Percentiles rank a stretch among this genome's conserved stretches.
phyloP scores from a whole-genome alignment of 257 asterid genomes.

The Misopates orontium region DNA sequence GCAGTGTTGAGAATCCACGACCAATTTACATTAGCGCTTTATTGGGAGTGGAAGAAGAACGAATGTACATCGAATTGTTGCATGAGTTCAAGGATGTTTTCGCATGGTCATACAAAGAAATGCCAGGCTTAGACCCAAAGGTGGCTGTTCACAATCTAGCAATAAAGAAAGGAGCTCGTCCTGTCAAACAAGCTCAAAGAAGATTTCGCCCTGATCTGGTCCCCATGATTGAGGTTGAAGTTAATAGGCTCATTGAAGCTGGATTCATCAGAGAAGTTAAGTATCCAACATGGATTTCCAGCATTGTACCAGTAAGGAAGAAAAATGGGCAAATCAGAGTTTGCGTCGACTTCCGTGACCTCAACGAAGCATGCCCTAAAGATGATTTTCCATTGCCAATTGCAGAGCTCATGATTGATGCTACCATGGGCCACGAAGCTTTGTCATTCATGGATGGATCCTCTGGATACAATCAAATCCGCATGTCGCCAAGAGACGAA shows the following conservation, averaged over 20 bases:
- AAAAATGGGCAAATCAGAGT: not conserved
- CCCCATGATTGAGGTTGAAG: too few relatives aligned
- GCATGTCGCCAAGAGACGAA: not conserved
- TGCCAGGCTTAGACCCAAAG: conserved; percentile 11
- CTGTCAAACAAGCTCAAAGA: conserved; percentile 9
- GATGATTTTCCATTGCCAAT: not conserved
- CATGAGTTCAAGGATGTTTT: conserved; percentile 8
- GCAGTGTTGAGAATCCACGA: not conserved
- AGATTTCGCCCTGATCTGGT: not conserved
- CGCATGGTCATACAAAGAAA: conserved; percentile 22
- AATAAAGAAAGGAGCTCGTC: not conserved
- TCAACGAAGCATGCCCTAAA: not conserved
- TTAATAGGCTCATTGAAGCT: too few relatives aligned
- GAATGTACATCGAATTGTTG: not conserved
- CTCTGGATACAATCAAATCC: not conserved
- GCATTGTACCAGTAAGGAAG: not conserved
- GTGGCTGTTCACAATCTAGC: not conserved
- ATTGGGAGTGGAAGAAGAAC: not conserved
- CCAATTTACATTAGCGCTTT: not conserved
- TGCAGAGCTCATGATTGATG: not conserved
- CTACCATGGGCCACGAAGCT: not conserved
- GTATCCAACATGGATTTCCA: too few relatives aligned
- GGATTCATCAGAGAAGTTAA: too few relatives aligned
- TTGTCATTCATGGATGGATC: conserved; percentile 1
- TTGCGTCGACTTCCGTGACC: not conserved